Conservation (phyloP, 1,284 basidiomycete species). For the Inonotus obliquus region DNA sequence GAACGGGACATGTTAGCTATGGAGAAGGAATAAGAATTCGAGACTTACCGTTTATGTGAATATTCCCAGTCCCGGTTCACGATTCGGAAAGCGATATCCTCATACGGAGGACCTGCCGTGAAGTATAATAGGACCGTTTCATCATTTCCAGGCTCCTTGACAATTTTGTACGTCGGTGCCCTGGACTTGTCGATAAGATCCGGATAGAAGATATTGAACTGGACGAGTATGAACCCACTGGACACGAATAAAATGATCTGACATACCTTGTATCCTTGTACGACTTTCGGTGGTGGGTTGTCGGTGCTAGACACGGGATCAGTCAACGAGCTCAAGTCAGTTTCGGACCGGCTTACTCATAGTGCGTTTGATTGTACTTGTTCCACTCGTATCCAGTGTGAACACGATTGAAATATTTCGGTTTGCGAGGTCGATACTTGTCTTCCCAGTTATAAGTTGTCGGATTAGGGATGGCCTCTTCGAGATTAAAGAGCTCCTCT, state of each 20-base stretch:
- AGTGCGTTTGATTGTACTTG: slow-evolving; percentile 98
- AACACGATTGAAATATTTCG: slow-evolving; percentile 97
- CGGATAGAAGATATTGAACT: slow-evolving; percentile 95
- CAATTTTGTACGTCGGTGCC: slow-evolving; percentile 92
- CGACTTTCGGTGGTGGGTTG: slow-evolving; percentile 95
- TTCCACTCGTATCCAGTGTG: slow-evolving; percentile 99
- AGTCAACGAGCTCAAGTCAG: not conserved
- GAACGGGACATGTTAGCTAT: slow-evolving; percentile 16
- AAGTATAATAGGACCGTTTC: slow-evolving; percentile 94
- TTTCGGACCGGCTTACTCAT: slow-evolving; percentile 70
- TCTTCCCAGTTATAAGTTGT: slow-evolving; percentile 97
- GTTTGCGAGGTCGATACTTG: slow-evolving; percentile 97
- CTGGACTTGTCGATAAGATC: slow-evolving; percentile 96
- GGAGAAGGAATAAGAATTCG: not conserved
- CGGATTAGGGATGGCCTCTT: slow-evolving; percentile 78
- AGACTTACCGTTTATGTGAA: slow-evolving; percentile 79
- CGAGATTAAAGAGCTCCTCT: slow-evolving; percentile 90
- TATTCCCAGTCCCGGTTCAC: slow-evolving; percentile 99
- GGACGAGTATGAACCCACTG: slow-evolving; percentile 12
- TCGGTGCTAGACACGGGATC: slow-evolving; percentile 58
- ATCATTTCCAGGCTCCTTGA: slow-evolving; percentile 88
- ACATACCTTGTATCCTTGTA: slow-evolving; percentile 93
- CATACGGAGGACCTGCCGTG: slow-evolving; percentile 96
- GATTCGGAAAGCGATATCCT: slow-evolving; percentile 98
- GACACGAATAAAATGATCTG: slow-evolving; percentile 20